Evolutionary conservation across 75 land plant species (phyloP), one percentile per base, ranked within the genome.

Genomic region (Adiantum capillusveneris): DNA sequence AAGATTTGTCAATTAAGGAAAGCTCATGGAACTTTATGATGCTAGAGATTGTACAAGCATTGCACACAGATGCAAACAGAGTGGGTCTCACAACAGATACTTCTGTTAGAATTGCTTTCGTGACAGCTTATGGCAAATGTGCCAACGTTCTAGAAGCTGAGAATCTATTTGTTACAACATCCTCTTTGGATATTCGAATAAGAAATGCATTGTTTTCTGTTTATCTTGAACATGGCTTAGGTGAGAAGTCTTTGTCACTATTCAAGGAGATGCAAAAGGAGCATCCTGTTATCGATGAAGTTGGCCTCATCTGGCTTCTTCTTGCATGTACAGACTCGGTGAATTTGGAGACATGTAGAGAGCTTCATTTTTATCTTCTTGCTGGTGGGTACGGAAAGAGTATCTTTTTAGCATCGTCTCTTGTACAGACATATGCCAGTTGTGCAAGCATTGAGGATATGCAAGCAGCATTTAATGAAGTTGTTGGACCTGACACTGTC

Each of bases 381-480:
- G 25, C 29, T 25, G 28, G 25, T 22, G 55, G 55, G 28, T 2
- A 22, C 24, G 55, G 24, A 12, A 2, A 24, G 6, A 53, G 5
- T 12, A 22, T 24, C 2, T 26, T 5, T 13, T 24, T 53, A 24
- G 28, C 9, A 26, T 31, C 42, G 20, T 20, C 44, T 28, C 28
- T 65, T 16, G 36, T 65, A 20, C n/a, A 26, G 2, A 41, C 58
- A 42, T 65, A 56, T 65, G 59, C 44, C 14, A 65, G 29, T 36
- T 64, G 60, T 55, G 60, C 59, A 29, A 37, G 34, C 14, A 37
- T 64, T 12, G 60, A 25, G 31, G 59, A 55, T 55, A 59, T 59
- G 6, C 29, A 34, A 2, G 58, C 25, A 29, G 25, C 46, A 25
- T 65, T 56, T 21, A 22, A 56, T 20, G 25, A 21, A 26, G 22